Evolutionary conservation across 2,329 filamentous ascomycete genomes (phyloP), one percentile per base, ranked within the genome.

Genomic region (Penicillium sp.): DNA sequence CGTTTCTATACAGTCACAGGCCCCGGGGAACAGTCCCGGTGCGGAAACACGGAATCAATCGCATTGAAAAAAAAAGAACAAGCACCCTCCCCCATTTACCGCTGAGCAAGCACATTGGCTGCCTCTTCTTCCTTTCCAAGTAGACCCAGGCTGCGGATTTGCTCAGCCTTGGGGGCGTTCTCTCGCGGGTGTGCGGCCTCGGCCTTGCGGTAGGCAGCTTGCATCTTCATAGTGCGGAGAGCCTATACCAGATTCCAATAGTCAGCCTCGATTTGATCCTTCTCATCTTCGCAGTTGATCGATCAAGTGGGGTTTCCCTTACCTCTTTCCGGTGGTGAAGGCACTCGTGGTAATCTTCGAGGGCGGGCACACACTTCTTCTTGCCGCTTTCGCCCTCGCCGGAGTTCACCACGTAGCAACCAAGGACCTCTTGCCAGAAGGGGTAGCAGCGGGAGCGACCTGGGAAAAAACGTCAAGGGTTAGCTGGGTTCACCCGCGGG

Each of bases 291-390:
- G 4, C 48, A 10, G 13, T 27, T 14, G 18, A 10, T 38, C 29
- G 7, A 21, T 38, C n/a, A 22, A 38, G 8, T 22, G 47, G 22
- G 32, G 13, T 11, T 27, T 44, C 31, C 49, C 85, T 55, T 70
- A 97, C 94, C 91, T 99, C 94, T 81, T 99, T 99, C 83, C 89
- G 92, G 83, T 99, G 94, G 76, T 99, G 94, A 72, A 99, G 80
- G 77, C 95, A 99, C 81, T 99, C 94, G 75, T 97, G 96, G 81
- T 99, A 99, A 75, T 99, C 94, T 75, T 99, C 94, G 63, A 97
- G 82, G 4, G 86, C 84, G 14, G 90, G 88, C 16, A 83, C 79
- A 75, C 95, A 99, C 79, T 96, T 96, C 76, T 87, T 89, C 81
- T 92, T 94, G 65, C 91, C 91, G 64, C 86, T 82, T 70, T 92